phyloP scores from a whole-genome alignment of 2,329 filamentous ascomycete genomes.

The Apiospora kogelbergensis region DNA sequence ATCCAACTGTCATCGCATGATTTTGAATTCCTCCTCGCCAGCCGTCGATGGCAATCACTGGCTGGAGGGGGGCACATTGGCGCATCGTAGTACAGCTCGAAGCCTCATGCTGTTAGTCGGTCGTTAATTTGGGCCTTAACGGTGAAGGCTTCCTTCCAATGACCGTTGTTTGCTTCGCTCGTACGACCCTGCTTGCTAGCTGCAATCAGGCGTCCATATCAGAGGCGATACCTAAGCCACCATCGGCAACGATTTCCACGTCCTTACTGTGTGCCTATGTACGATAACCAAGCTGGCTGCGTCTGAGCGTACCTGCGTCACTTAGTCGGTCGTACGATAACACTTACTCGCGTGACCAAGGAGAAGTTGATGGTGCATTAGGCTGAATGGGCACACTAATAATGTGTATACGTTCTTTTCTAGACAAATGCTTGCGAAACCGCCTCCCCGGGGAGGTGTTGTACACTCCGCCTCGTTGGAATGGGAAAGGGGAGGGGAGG shows the following conservation, averaged over 20 bases:
- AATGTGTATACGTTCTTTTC: background rate
- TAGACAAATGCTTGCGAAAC: background rate
- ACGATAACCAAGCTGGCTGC: background rate
- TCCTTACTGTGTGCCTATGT: background rate
- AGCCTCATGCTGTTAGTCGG: background rate
- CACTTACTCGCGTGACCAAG: constrained; percentile 1
- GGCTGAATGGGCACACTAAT: background rate
- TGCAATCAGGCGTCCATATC: background rate
- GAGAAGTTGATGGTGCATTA: background rate
- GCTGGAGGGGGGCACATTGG: background rate
- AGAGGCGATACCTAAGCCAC: background rate
- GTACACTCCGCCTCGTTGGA: background rate
- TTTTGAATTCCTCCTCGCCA: constrained; percentile 1
- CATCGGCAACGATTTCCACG: background rate
- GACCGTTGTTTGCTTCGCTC: background rate
- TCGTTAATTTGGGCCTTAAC: background rate
- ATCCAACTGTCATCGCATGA: background rate
- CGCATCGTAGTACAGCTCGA: background rate
- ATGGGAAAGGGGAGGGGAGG: background rate
- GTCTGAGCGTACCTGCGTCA: background rate
- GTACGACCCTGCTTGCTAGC: background rate
- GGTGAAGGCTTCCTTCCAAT: background rate
- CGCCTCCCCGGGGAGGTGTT: background rate
- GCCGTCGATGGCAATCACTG: background rate
- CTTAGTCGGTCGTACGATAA: background rate